These are phyloP conservation scores for Cinnamomum chago DNA, from an alignment of 164 flowering plant genomes.

Conservation along the genomic window DNA sequence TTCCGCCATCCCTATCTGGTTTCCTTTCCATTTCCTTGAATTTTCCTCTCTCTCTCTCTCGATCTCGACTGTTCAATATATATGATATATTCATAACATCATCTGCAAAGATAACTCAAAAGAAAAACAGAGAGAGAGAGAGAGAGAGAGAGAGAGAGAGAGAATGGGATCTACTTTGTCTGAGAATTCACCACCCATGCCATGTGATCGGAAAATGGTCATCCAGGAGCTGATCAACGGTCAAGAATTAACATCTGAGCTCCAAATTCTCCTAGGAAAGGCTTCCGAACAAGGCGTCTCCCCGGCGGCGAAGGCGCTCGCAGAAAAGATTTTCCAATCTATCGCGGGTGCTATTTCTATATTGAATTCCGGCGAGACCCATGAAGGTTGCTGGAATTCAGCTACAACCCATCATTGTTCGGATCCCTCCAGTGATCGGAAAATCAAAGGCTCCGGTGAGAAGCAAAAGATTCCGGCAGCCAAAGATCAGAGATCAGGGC, in stretches of 20 bases:
- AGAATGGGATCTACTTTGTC: not conserved
- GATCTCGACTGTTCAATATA: not conserved
- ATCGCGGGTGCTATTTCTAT: conserved; percentile 6
- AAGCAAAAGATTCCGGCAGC: not conserved
- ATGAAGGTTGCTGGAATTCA: conserved; percentile 6
- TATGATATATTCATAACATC: not conserved
- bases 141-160: not conserved
- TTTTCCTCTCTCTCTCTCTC: not conserved
- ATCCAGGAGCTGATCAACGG: conserved; percentile 10
- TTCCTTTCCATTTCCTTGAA: not conserved
- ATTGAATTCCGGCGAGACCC: conserved; percentile 7
- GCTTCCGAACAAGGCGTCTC: not conserved
- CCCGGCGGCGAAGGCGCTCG: not conserved
- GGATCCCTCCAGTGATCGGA: conserved; percentile 3
- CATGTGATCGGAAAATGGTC: not conserved
- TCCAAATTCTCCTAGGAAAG: not conserved
- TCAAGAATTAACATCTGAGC: conserved; percentile 1
- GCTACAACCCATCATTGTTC: conserved; percentile 1
- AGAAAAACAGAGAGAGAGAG: not conserved
- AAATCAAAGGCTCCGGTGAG: conserved; percentile 12
- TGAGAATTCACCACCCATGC: not conserved
- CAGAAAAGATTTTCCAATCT: not conserved
- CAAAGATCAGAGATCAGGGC: not conserved
- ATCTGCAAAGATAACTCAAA: not conserved
- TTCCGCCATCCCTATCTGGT: not conserved